These are phyloP conservation scores for Durio zibethinus DNA, from an alignment of 345 rosid genomes.

Conservation along the genomic window DNA sequence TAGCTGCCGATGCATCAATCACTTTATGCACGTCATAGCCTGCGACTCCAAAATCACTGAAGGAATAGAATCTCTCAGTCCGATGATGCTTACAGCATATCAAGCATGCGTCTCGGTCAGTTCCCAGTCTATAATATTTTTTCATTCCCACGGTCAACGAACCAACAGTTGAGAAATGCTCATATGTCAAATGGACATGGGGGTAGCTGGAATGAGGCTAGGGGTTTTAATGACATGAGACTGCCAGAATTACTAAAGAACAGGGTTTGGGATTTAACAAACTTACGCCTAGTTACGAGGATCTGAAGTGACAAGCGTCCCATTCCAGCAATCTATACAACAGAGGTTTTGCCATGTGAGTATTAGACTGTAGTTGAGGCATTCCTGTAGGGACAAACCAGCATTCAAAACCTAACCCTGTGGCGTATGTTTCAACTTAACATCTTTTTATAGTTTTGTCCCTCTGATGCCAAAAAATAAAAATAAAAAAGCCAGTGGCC, in stretches of 20 bases:
- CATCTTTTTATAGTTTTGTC: too few relatives aligned
- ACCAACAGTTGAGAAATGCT: conserved; percentile 31
- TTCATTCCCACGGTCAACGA: conserved; percentile 27
- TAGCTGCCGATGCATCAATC: conserved; percentile 34
- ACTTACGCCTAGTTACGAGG: conserved; percentile 33
- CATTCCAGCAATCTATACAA: conserved; percentile 38
- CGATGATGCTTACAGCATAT: conserved; percentile 25
- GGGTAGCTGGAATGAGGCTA: conserved; percentile 44
- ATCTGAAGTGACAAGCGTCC: conserved; percentile 36
- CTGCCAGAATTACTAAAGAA: conserved; percentile 32
- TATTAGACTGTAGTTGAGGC: not conserved
- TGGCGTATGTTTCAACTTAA: not conserved
- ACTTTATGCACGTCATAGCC: conserved; percentile 33
- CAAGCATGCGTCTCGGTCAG: conserved; percentile 29
- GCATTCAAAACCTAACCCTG: not conserved
- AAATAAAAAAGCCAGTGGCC: too few relatives aligned
- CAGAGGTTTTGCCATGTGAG: conserved; percentile 44
- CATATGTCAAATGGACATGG: conserved; percentile 35
- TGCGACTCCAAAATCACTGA: conserved; percentile 15
- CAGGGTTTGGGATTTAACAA: conserved; percentile 33
- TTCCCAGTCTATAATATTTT: conserved; percentile 26
- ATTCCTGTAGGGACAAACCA: not conserved
- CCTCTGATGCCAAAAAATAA: too few relatives aligned
- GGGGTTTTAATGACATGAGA: conserved; percentile 23
- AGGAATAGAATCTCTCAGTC: conserved; percentile 32